phyloP scores from a whole-genome alignment of 768 basidiomycete species.

The Agrocybe praecox region DNA sequence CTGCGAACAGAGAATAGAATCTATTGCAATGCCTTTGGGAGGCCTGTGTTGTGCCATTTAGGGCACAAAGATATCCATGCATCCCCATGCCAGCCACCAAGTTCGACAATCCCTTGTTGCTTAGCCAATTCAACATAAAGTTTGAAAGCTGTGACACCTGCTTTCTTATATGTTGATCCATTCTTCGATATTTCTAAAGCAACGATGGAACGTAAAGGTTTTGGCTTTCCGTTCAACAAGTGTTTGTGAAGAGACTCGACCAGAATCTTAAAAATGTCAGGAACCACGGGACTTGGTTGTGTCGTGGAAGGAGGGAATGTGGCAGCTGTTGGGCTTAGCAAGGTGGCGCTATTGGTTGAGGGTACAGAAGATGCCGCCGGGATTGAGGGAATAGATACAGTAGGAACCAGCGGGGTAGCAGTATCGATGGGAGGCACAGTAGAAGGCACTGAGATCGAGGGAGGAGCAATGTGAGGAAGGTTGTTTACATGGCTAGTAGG shows the following conservation, averaged over 20 bases:
- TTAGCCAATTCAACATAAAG: slow-evolving; percentile 43
- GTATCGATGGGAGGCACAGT: too few species aligned
- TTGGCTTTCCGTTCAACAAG: slow-evolving; percentile 30
- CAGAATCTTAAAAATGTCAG: slow-evolving; percentile 32
- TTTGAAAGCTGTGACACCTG: slow-evolving; percentile 40
- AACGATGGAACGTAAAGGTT: slow-evolving; percentile 37
- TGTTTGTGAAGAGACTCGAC: slow-evolving; percentile 33
- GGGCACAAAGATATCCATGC: slow-evolving; percentile 41
- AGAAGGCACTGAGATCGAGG: too few species aligned
- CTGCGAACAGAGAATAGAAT: too few species aligned
- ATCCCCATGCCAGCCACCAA: slow-evolving; percentile 37
- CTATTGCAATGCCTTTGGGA: too few species aligned
- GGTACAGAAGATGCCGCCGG: too few species aligned
- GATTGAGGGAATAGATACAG: too few species aligned
- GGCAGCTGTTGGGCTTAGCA: too few species aligned
- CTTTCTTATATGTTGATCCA: slow-evolving; percentile 36
- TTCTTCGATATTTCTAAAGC: slow-evolving; percentile 29
- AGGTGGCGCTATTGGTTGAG: neutral
- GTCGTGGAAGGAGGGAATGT: neutral
- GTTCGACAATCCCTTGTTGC: slow-evolving; percentile 37
- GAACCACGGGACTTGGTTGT: slow-evolving; percentile 1
- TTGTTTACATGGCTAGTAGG: too few species aligned
- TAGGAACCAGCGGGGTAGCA: neutral
- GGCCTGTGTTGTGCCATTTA: slow-evolving; percentile 15
- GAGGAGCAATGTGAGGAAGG: too few species aligned